Base-by-base conservation (phyloP, 2,329 filamentous ascomycete species). In the Mycosphaerella sp. region DNA sequence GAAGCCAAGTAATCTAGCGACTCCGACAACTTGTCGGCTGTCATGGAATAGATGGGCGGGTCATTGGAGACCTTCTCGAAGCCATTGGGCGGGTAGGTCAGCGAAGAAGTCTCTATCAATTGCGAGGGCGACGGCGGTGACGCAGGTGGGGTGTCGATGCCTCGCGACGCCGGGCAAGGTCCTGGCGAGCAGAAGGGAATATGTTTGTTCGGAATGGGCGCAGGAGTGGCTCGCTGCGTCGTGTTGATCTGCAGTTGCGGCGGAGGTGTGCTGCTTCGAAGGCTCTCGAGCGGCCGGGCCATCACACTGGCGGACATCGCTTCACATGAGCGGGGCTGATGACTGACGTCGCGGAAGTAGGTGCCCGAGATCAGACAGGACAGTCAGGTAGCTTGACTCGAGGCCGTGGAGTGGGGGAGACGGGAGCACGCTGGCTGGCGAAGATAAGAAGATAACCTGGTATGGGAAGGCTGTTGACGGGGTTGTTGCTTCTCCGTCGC, bases 111-210 rank as follows among this genome's bases (percentile, higher is more conserved):
- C 54, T 79, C 75, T 41, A 78, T 68, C 41, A 78, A 67, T 47
- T 77, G 72, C 51, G 79, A 75, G 45, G 79, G 78, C 12, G 82
- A 68, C 1, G 76, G 76, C 3, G 81, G 86, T 18, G 87, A 89
- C 6, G 66, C 68, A 30, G 75, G 75, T 12, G 75, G 74, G 25
- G 73, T 75, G 41, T 71, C 65, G 30, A 71, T 59, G 75, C 77
- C 62, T 75, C 74, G 48, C 69, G 71, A 42, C 68, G 75, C 58
- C 73, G 80, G 56, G 13, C 68, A 66, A 2, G 87, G 85, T 1
- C 89, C 89, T 1, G 89, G 81, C n/a, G 89, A 86, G 70, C 89
- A 95, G 61, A 85, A 75, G n/a, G 90, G 89, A 18, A 95, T 76
- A 70, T 95, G 89, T 70, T 93, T 95, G 72, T 95, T 95, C 8